Evolutionary conservation across 768 basidiomycete genomes (phyloP).

Genomic region (Pulveroboletus sp.): DNA sequence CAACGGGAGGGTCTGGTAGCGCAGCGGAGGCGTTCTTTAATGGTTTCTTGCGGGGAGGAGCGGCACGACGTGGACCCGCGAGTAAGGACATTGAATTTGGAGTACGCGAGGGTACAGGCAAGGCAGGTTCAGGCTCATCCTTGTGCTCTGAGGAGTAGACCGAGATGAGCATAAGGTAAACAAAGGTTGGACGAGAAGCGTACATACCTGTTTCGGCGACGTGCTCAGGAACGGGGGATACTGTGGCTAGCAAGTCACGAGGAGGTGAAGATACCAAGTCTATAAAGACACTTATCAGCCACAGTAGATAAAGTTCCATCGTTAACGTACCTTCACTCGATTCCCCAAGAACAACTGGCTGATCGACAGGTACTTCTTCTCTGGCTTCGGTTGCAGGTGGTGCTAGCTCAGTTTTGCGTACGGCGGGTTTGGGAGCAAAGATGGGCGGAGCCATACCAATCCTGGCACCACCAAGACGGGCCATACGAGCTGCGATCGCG

Average conservation of each 20-base stretch:
- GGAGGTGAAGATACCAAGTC: constrained; percentile 13
- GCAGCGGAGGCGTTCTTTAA: constrained; percentile 42
- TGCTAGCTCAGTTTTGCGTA: constrained; percentile 28
- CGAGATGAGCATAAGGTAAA: constrained; percentile 4
- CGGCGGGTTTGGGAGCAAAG: constrained; percentile 52
- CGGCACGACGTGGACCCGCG: constrained; percentile 66
- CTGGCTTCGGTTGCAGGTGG: constrained; percentile 19
- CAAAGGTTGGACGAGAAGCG: neutral
- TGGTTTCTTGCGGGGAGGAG: constrained; percentile 65
- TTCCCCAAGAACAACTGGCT: constrained; percentile 6
- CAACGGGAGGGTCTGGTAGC: constrained; percentile 25
- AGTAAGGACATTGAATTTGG: constrained; percentile 70
- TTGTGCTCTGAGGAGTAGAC: constrained; percentile 14
- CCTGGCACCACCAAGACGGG: constrained; percentile 80
- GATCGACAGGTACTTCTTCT: constrained; percentile 15
- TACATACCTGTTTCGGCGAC: constrained; percentile 17
- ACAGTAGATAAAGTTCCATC: neutral
- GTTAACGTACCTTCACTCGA: constrained; percentile 18
- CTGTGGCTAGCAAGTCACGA: constrained; percentile 3
- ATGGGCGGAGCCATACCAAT: constrained; percentile 77
- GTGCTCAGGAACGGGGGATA: constrained; percentile 2
- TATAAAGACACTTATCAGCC: constrained; percentile 8
- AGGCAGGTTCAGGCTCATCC: constrained; percentile 25
- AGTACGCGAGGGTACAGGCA: constrained; percentile 33
- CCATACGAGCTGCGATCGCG: constrained; percentile 90